These are phyloP conservation scores for Aristolochia contorta DNA, from an alignment of 164 flowering plant genomes.

Conservation along the genomic window DNA sequence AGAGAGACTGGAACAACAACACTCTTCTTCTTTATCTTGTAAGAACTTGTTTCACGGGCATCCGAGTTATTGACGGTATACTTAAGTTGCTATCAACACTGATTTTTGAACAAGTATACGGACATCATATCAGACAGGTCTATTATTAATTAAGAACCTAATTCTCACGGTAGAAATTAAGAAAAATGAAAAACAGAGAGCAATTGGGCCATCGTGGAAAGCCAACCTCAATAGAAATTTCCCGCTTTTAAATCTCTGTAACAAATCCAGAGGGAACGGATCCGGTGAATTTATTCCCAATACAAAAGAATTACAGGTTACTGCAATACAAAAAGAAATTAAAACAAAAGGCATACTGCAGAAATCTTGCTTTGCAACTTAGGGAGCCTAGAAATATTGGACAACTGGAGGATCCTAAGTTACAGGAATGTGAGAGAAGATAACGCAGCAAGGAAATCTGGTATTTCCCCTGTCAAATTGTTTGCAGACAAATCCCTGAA, in stretches of 20 bases:
- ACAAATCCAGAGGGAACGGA: neutral
- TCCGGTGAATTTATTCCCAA: neutral
- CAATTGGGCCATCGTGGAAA: neutral
- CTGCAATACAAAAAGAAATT: neutral
- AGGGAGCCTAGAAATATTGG: no score
- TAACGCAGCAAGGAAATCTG: neutral
- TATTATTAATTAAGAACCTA: no score
- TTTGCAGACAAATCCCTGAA: constrained; percentile 4
- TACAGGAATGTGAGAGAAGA: neutral
- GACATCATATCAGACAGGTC: no score
- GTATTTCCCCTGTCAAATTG: constrained; percentile 3
- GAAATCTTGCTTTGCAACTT: no score
- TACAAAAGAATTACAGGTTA: no score
- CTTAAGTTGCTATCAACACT: neutral
- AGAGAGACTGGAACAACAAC: neutral
- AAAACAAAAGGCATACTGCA: no score
- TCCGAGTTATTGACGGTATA: neutral
- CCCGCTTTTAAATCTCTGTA: neutral
- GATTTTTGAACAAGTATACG: neutral
- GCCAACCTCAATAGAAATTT: neutral
- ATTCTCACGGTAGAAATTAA: no score
- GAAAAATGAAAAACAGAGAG: no score
- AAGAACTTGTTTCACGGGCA: neutral
- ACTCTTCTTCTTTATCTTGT: neutral
- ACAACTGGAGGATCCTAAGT: neutral